Evolutionary conservation across 148 eudicot species (phyloP).

Genomic region (Silene uniflora): DNA sequence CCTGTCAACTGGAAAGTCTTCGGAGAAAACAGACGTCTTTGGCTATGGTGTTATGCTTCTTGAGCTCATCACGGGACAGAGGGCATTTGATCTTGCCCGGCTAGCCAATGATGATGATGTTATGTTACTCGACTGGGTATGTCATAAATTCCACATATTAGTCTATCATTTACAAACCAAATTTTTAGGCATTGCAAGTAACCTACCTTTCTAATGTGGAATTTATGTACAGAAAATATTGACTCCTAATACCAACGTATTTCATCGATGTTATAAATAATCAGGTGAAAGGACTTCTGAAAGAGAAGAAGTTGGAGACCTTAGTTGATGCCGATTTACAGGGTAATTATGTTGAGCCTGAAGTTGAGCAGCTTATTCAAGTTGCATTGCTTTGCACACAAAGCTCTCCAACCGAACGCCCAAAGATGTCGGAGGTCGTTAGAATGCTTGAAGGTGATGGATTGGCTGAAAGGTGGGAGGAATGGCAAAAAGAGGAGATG

Average conservation of each 20-base stretch:
- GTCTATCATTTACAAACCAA: neutral
- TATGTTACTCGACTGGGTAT: conserved; percentile 55
- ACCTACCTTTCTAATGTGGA: neutral
- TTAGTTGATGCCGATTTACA: conserved; percentile 38
- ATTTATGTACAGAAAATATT: neutral
- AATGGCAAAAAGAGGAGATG: conserved; percentile 21
- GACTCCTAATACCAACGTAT: neutral
- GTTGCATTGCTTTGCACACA: conserved; percentile 50
- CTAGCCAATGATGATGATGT: conserved; percentile 54
- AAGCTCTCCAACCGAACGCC: conserved; percentile 46
- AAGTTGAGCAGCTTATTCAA: conserved; percentile 45
- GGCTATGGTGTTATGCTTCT: conserved; percentile 54
- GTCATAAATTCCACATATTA: neutral
- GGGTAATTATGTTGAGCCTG: conserved; percentile 35
- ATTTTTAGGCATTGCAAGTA: neutral
- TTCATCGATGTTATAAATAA: neutral
- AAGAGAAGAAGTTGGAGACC: conserved; percentile 41
- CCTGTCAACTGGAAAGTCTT: conserved; percentile 51
- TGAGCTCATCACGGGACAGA: conserved; percentile 54
- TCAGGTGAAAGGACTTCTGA: conserved; percentile 45
- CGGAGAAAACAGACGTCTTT: conserved; percentile 53
- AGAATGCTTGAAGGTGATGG: conserved; percentile 58
- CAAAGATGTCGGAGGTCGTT: conserved; percentile 61
- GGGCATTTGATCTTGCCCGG: conserved; percentile 58
- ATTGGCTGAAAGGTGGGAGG: conserved; percentile 40